Percentiles rank a stretch among this genome's conserved stretches.
Conservation (phyloP, 2,329 filamentous ascomycete species). For the Cadophora gregata region DNA sequence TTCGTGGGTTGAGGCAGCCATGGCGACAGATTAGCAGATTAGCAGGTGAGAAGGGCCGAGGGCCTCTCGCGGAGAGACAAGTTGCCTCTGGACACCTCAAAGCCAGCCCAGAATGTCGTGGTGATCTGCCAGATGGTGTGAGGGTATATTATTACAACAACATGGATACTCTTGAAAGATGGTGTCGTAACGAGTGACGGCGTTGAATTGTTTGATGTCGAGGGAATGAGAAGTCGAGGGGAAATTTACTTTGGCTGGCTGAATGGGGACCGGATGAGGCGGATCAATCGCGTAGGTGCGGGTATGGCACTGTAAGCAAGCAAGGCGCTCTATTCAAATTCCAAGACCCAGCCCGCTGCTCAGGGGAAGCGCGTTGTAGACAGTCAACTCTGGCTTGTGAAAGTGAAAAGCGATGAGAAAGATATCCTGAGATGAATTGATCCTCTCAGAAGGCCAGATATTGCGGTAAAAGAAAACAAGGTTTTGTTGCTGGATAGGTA, state of each 20-base stretch:
- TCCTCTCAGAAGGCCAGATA: not conserved
- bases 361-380: constrained; percentile 3
- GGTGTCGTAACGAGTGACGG: constrained; percentile 8
- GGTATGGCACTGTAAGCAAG: not conserved
- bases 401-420: not conserved
- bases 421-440: not conserved
- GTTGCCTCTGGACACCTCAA: constrained; percentile 10
- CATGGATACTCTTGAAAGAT: constrained; percentile 8
- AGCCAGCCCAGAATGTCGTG: constrained; percentile 14
- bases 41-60: constrained; percentile 31
- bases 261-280: constrained; percentile 15
- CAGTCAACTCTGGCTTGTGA: not conserved
- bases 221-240: constrained; percentile 11
- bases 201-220: not conserved
- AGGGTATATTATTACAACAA: constrained; percentile 17
- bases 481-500: not conserved
- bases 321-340: constrained; percentile 15
- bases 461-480: not conserved
- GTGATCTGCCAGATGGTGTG: constrained; percentile 9
- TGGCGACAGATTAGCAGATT: constrained; percentile 27
- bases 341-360: constrained; percentile 7
- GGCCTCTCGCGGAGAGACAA: constrained; percentile 33
- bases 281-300: constrained; percentile 9
- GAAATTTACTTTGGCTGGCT: constrained; percentile 13
- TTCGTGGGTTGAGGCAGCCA: constrained; percentile 31